phyloP scores from a whole-genome alignment of 2,329 filamentous ascomycete genomes.

The Nemania sp. region DNA sequence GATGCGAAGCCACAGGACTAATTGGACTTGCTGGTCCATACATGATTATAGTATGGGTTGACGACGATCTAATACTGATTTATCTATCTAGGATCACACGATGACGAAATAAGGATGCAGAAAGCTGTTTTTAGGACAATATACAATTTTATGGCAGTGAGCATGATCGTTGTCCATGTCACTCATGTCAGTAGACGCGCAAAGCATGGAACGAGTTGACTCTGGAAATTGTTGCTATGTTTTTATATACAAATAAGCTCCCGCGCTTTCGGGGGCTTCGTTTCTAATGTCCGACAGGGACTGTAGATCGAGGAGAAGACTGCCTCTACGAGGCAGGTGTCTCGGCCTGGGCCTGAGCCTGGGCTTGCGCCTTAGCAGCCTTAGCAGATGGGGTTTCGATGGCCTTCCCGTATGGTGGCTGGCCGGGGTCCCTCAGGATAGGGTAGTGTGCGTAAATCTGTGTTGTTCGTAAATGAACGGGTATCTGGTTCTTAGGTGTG shows the following conservation, averaged over 20 bases:
- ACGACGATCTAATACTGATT: too few relatives aligned
- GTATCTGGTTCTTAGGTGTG: conserved; percentile 68
- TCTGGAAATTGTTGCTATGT: conserved; percentile 11
- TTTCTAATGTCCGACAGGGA: conserved; percentile 16
- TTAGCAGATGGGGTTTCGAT: conserved; percentile 38
- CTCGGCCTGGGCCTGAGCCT: conserved; percentile 32
- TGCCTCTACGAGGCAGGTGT: conserved; percentile 32
- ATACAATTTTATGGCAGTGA: too few relatives aligned
- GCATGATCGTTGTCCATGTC: not conserved
- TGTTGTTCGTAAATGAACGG: conserved; percentile 71
- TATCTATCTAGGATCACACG: too few relatives aligned
- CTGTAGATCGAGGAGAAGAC: conserved; percentile 2
- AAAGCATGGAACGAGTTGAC: conserved; percentile 3
- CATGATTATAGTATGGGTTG: too few relatives aligned
- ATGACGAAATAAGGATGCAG: too few relatives aligned
- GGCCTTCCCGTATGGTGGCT: conserved; percentile 37
- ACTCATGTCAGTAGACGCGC: not conserved
- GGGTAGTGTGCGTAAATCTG: conserved; percentile 64
- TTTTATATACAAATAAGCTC: conserved; percentile 27
- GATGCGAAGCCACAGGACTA: too few relatives aligned
- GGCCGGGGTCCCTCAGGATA: conserved; percentile 41
- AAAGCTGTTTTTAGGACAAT: too few relatives aligned
- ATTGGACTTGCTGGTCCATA: too few relatives aligned
- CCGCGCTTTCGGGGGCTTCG: not conserved
- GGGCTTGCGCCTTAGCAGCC: too few relatives aligned